Conservation (phyloP, 2,329 filamentous ascomycete genomes). For the Ophiostoma perfectum region DNA sequence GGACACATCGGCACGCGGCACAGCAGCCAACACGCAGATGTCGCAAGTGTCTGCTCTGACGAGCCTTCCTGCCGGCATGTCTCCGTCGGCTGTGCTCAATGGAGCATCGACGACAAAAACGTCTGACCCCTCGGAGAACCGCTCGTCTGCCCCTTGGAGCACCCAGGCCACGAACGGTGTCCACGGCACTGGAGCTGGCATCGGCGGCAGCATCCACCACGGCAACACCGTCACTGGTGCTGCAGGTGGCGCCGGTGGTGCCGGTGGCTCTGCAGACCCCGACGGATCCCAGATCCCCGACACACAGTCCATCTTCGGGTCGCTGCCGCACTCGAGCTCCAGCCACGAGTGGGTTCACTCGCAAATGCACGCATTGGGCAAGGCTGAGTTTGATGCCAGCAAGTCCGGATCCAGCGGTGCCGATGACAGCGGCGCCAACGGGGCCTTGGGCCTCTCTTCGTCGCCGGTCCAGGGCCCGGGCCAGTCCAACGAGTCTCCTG, state of each 20-base stretch:
- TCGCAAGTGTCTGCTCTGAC: conserved; percentile 61
- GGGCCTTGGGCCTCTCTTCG: neutral
- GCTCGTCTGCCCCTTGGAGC: conserved; percentile 56
- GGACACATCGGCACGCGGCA: conserved; percentile 26
- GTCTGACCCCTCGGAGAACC: conserved; percentile 59
- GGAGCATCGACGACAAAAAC: conserved; percentile 94
- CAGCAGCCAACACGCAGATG: conserved; percentile 49
- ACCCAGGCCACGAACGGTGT: conserved; percentile 68
- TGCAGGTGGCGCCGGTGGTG: neutral
- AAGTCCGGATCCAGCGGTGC: neutral
- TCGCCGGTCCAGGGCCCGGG: conserved; percentile 12
- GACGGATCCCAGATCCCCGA: conserved; percentile 49
- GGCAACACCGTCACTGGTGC: neutral
- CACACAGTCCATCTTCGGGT: conserved; percentile 41
- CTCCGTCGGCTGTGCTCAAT: conserved; percentile 60
- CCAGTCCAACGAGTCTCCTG: neutral
- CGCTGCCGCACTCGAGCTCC: conserved; percentile 40
- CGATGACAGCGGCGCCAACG: neutral
- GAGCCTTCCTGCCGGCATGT: conserved; percentile 51
- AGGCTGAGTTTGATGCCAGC: conserved; percentile 31
- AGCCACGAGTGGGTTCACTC: conserved; percentile 54
- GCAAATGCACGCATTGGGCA: conserved; percentile 48
- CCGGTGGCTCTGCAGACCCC: conserved; percentile 27
- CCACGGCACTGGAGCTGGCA: conserved; percentile 33
- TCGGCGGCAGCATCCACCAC: neutral